Conservation (phyloP, 2,329 filamentous ascomycete species). For the Aspergillus sp. region DNA sequence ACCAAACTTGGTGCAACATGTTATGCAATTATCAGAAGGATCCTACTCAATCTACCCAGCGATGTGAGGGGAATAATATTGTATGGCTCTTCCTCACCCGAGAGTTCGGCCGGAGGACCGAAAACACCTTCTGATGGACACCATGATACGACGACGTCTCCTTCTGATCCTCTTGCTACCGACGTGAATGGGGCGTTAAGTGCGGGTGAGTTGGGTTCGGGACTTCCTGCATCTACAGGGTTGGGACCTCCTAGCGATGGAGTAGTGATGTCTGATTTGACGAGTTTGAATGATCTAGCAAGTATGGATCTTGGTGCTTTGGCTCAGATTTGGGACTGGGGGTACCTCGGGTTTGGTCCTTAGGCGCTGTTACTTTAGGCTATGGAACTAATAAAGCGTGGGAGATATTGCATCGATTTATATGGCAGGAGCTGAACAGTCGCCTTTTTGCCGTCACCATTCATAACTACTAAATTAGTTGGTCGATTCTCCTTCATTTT, state of each 20-base stretch:
- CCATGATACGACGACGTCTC: not conserved
- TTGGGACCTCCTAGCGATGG: not conserved
- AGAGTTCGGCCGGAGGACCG: not conserved
- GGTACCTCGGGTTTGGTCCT: slow-evolving; percentile 6
- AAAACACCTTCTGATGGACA: slow-evolving; percentile 1
- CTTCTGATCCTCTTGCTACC: not conserved
- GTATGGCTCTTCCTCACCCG: slow-evolving; percentile 1
- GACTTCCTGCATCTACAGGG: not conserved
- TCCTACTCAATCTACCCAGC: slow-evolving; percentile 11
- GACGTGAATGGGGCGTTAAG: not conserved
- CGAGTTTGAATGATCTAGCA: slow-evolving; percentile 3
- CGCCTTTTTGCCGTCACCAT: no score
- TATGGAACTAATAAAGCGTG: no score
- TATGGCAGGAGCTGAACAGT: no score
- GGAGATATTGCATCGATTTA: no score
- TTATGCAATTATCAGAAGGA: slow-evolving; percentile 14
- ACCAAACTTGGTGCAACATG: slow-evolving; percentile 20
- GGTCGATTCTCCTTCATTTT: no score
- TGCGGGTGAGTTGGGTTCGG: not conserved
- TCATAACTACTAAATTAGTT: no score
- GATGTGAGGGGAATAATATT: slow-evolving; percentile 2
- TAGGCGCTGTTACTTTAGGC: not conserved
- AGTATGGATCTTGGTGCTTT: slow-evolving; percentile 18
- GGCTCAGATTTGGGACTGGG: slow-evolving; percentile 22
- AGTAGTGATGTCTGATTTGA: not conserved